Evolutionary conservation across 2,329 filamentous ascomycete genomes (phyloP).

Genomic region (Pestalotiopsis fici): DNA sequence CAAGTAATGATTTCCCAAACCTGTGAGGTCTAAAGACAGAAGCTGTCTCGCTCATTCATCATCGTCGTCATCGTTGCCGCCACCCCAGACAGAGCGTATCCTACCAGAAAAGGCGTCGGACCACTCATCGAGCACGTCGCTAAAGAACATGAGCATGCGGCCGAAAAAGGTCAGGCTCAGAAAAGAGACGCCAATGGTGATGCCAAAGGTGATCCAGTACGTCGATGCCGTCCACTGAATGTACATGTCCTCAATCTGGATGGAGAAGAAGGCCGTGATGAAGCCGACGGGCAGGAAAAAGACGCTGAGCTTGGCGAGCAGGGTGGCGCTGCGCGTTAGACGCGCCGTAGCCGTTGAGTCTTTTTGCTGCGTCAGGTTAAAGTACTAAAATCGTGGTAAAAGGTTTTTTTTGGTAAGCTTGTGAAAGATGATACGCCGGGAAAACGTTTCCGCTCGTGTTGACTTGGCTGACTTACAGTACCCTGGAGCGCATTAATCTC

Average conservation of each 20-base stretch:
- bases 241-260: slow-evolving; percentile 60
- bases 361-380: slow-evolving; percentile 76
- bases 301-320: slow-evolving; percentile 74
- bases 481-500: slow-evolving; percentile 72
- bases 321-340: slow-evolving; percentile 69
- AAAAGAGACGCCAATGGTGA: slow-evolving; percentile 62
- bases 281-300: slow-evolving; percentile 75
- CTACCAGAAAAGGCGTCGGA: slow-evolving; percentile 22
- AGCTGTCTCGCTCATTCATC: too few relatives aligned
- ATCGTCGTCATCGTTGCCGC: background rate
- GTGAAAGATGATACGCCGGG: background rate
- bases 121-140: slow-evolving; percentile 42
- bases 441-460: too few relatives aligned
- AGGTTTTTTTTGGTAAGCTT: slow-evolving; percentile 9
- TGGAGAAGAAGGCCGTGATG: slow-evolving; percentile 74
- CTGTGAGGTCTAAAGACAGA: too few relatives aligned
- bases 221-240: slow-evolving; percentile 58
- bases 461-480: slow-evolving; percentile 49
- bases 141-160: slow-evolving; percentile 45
- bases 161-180: slow-evolving; percentile 57
- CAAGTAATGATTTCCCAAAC: background rate
- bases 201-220: slow-evolving; percentile 70
- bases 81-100: slow-evolving; percentile 3
- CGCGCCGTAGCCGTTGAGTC: slow-evolving; percentile 73
- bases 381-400: slow-evolving; percentile 54